A percentile compares a stretch with the other conserved stretches of the same genome.
phyloP scores from a whole-genome alignment of 164 flowering plant genomes.

The Piper betle region DNA sequence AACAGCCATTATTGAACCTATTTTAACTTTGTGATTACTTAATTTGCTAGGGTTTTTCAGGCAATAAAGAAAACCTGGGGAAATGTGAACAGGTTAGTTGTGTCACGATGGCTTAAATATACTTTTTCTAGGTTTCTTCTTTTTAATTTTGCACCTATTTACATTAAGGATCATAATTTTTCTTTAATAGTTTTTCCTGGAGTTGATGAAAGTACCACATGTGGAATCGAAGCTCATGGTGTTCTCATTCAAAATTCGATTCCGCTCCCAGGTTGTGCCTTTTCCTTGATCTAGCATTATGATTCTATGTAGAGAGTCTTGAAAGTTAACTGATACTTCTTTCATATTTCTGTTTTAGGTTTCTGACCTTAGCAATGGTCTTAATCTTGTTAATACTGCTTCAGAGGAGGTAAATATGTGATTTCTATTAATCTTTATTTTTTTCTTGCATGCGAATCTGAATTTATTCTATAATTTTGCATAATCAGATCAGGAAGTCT shows the following conservation, averaged over 20 bases:
- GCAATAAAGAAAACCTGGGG: constrained; percentile 76
- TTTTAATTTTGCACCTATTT: no score
- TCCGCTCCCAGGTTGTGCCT: neutral
- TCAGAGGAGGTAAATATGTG: constrained; percentile 61
- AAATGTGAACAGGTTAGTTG: constrained; percentile 79
- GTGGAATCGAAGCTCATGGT: constrained; percentile 92
- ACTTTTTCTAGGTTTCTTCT: neutral
- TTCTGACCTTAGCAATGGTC: constrained; percentile 61
- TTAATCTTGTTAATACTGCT: constrained; percentile 63
- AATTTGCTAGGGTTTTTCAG: constrained; percentile 56
- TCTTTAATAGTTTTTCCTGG: constrained; percentile 62
- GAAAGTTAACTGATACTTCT: neutral
- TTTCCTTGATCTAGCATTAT: neutral
- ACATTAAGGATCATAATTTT: neutral
- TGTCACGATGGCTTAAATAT: neutral
- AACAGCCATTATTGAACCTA: neutral
- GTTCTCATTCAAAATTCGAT: constrained; percentile 85
- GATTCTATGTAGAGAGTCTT: neutral
- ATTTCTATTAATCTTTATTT: neutral
- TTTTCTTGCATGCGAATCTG: constrained; percentile 4
- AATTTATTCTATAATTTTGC: constrained; percentile 1
- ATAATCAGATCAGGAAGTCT: constrained; percentile 62
- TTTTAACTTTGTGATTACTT: neutral
- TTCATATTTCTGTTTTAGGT: constrained; percentile 24
- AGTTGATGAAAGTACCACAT: constrained; percentile 94